Base-by-base conservation (phyloP, 306 rosid species). In the Fragaria nilgerrensis region DNA sequence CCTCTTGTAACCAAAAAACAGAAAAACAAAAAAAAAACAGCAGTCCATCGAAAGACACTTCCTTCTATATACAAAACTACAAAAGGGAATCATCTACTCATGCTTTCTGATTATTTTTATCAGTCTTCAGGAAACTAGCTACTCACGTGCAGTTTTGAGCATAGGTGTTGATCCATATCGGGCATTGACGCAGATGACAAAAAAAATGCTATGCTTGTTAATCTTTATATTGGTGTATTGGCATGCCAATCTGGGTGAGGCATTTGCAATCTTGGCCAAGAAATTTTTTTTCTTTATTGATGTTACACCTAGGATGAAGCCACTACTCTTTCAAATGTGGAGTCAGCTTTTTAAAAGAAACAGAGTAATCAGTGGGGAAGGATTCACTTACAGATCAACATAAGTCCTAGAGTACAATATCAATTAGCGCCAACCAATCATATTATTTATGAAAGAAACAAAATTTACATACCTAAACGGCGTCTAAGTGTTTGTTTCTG, bases 401-500 rank as follows among this genome's bases (percentile, higher is more conserved):
- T 1, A n/a, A 53, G 25, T 53, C 56, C 59, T 19, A 19, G 16
- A 52, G 9, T 52, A 52, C 59, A 20, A 7, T 55, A 55, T 55
- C 61, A 55, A 55, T n/a, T 55, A 22, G 61, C n/a, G 19, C 48
- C 62, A 64, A 67, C 62, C 64, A 49, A 22, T 74, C 41, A 22
- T 37, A 39, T 55, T 53, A 73, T 12, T 61, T 41, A 59, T 68
- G 22, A 16, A 68, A 58, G 25, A 67, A 22, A 36, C 48, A n/a
- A 55, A 2, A 53, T 1, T n/a, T 62, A 72, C 78, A 73, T 73
- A 92, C 98, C 98, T 74, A 94, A 83, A 59, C 97, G 97, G 13
- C 95, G 93, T 67, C 89, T 93, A 75, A 94, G 98, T 79, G 89
- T 90, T 86, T 90, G 97, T 78, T 94, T 94, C 68, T 94, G 98